Conservation (phyloP, 2,329 filamentous ascomycete genomes). For the Sporothrix phasma region DNA sequence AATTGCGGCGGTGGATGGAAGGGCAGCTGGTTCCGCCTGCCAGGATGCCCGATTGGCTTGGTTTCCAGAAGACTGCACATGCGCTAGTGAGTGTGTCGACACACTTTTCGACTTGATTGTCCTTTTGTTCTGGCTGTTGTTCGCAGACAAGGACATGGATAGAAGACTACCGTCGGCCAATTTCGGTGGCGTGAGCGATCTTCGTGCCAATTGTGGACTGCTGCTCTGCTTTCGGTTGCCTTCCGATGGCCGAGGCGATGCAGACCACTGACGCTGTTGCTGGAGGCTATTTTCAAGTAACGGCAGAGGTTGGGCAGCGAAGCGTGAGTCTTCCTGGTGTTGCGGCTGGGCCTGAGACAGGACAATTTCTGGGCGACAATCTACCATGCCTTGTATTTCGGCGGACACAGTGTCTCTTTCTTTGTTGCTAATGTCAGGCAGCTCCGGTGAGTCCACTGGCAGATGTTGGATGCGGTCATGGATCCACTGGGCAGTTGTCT, state of each 20-base stretch:
- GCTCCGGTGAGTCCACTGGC: conserved; percentile 15
- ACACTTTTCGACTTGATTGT: not conserved
- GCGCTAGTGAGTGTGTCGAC: not conserved
- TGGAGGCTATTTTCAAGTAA: not conserved
- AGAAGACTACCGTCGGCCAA: not conserved
- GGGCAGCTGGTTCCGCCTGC: not conserved
- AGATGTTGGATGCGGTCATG: conserved; percentile 30
- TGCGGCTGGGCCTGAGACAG: not conserved
- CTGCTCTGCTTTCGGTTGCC: not conserved
- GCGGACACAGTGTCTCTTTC: not conserved
- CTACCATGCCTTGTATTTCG: not conserved
- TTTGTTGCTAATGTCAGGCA: not conserved
- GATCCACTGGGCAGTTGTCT: conserved; percentile 31
- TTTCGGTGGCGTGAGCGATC: not conserved
- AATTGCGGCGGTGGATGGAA: not conserved
- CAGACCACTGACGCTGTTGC: not conserved
- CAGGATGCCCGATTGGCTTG: not conserved
- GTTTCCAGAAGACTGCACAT: not conserved
- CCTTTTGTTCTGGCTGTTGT: not conserved
- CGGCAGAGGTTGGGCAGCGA: not conserved
- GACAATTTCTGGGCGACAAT: not conserved
- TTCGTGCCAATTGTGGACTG: not conserved
- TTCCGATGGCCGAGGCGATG: not conserved
- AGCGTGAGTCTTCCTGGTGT: not conserved
- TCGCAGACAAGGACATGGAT: not conserved